Conservation (phyloP, 2,329 filamentous ascomycete species). For the Akanthomyces uredinophilus region DNA sequence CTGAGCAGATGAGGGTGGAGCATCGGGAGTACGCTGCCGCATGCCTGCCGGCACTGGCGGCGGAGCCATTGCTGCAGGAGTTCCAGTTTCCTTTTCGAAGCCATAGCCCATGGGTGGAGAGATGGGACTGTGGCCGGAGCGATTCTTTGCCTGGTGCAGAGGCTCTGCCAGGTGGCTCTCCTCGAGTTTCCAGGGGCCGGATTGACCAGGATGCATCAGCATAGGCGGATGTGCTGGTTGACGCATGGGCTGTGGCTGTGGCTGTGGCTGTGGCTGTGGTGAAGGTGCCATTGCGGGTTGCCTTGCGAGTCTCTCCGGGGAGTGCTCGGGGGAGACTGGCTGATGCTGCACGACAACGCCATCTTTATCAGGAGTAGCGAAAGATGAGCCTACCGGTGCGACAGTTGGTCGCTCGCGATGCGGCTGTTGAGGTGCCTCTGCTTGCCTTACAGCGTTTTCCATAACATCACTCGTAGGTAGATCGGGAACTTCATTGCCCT, state of each 20-base stretch:
- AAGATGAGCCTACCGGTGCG: background rate
- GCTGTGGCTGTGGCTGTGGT: background rate
- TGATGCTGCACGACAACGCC: background rate
- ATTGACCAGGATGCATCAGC: slow-evolving; percentile 22
- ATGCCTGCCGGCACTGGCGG: slow-evolving; percentile 12
- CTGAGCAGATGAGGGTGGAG: slow-evolving; percentile 47
- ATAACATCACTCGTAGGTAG: background rate
- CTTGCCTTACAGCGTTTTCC: background rate
- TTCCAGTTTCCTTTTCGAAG: slow-evolving; percentile 49
- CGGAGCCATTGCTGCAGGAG: slow-evolving; percentile 16
- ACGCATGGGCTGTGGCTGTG: background rate
- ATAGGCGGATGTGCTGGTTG: slow-evolving; percentile 9
- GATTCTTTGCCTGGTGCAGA: slow-evolving; percentile 33
- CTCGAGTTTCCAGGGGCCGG: slow-evolving; percentile 48
- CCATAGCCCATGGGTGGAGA: slow-evolving; percentile 30
- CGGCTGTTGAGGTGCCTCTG: background rate
- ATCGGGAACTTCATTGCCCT: background rate
- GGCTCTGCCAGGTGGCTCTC: slow-evolving; percentile 51
- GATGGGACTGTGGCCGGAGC: slow-evolving; percentile 27
- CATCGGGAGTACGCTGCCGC: slow-evolving; percentile 28
- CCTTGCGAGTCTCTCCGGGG: background rate
- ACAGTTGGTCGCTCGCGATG: background rate
- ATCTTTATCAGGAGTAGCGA: background rate
- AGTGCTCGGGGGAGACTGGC: background rate
- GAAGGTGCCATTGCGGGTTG: background rate